These are phyloP conservation scores for Coprinopsis strossmayeri DNA, from an alignment of 768 basidiomycete genomes.

Conservation along the genomic window DNA sequence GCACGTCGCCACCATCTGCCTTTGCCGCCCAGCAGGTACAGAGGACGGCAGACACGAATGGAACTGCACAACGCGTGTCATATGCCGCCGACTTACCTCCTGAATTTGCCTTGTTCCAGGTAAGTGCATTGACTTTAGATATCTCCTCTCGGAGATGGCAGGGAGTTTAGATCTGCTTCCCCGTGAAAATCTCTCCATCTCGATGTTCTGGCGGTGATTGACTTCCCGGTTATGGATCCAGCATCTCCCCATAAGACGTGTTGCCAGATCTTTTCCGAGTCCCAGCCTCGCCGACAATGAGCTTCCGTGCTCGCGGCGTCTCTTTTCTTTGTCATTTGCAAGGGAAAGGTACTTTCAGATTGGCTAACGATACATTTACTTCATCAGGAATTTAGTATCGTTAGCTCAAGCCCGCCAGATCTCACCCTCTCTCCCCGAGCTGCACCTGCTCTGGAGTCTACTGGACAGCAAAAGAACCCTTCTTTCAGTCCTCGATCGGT, in stretches of 20 bases:
- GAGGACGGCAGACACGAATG: background rate
- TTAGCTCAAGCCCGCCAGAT: constrained; percentile 11
- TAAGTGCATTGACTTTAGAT: constrained; percentile 17
- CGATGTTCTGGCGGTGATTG: constrained; percentile 11
- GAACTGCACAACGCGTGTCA: background rate
- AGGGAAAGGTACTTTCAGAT: background rate
- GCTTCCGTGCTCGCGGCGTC: background rate
- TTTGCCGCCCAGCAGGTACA: background rate
- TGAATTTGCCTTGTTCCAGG: constrained; percentile 28
- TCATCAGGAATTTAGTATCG: constrained; percentile 12
- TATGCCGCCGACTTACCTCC: constrained; percentile 20
- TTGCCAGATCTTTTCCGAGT: background rate
- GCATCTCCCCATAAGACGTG: background rate
- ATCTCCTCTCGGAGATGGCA: constrained; percentile 8
- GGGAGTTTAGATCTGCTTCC: constrained; percentile 20
- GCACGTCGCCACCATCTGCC: background rate
- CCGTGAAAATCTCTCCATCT: constrained; percentile 14
- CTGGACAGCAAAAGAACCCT: constrained; percentile 14
- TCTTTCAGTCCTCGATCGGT: constrained; percentile 19
- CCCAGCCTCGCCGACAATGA: background rate
- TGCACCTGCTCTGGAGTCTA: background rate
- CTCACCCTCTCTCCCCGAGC: constrained; percentile 1
- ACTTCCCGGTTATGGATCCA: constrained; percentile 13
- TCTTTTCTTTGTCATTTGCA: background rate
- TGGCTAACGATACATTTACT: constrained; percentile 4